These are phyloP conservation scores for Sonneratia caseolaris DNA, from an alignment of 345 rosid genomes.

Conservation along the genomic window DNA sequence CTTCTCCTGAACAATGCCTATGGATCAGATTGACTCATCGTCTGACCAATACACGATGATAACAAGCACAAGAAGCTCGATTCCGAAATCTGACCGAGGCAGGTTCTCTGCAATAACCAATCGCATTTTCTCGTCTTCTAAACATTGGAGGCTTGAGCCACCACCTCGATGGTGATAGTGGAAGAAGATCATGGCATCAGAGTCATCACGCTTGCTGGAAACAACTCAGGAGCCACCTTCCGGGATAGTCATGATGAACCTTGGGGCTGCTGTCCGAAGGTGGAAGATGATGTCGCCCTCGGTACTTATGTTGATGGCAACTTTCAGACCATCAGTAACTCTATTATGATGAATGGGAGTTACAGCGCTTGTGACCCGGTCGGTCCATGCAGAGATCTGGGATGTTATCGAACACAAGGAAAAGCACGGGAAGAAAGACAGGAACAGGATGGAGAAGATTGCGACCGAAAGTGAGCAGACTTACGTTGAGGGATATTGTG, in stretches of 20 bases:
- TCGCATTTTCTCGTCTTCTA: slow-evolving; percentile 27
- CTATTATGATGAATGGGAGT: slow-evolving; percentile 60
- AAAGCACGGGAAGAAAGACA: slow-evolving; percentile 16
- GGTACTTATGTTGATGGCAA: slow-evolving; percentile 75
- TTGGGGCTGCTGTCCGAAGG: not conserved
- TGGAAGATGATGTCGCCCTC: slow-evolving; percentile 26
- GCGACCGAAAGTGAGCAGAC: slow-evolving; percentile 14
- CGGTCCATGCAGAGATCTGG: slow-evolving; percentile 66
- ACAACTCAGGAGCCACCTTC: slow-evolving; percentile 69
- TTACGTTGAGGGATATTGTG: not conserved
- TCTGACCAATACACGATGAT: slow-evolving; percentile 15
- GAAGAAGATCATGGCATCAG: slow-evolving; percentile 34
- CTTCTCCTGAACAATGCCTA: slow-evolving; percentile 17
- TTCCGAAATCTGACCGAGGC: slow-evolving; percentile 23
- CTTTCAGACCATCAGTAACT: slow-evolving; percentile 84
- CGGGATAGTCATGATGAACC: slow-evolving; percentile 6
- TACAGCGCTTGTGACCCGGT: slow-evolving; percentile 72
- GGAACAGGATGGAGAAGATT: slow-evolving; percentile 22
- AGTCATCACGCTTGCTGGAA: slow-evolving; percentile 69
- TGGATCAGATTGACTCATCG: slow-evolving; percentile 22
- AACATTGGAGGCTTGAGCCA: slow-evolving; percentile 22
- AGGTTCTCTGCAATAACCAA: slow-evolving; percentile 43
- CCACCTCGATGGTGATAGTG: slow-evolving; percentile 18
- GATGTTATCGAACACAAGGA: slow-evolving; percentile 21
- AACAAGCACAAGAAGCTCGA: slow-evolving; percentile 22